Percentiles rank a stretch among this genome's conserved stretches.
phyloP scores from a whole-genome alignment of 768 basidiomycete species.

The Mycena filopes region DNA sequence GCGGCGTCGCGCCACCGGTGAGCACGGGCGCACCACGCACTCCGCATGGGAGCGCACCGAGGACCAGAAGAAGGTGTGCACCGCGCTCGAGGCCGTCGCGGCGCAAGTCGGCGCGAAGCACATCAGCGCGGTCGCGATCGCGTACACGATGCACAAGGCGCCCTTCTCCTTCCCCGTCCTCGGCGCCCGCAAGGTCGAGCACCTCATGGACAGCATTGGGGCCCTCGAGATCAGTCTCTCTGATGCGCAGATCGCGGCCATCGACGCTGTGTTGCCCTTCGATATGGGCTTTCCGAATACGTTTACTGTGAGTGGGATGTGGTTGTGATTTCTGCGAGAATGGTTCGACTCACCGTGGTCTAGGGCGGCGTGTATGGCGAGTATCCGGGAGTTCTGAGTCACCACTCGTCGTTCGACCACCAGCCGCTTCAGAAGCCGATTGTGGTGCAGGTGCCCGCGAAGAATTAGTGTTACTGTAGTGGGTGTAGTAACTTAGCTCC shows the following conservation, averaged over 20 bases:
- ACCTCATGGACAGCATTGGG: conserved; percentile 51
- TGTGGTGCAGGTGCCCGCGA: no score
- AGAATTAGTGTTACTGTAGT: no score
- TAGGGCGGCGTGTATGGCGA: neutral
- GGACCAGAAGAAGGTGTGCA: conserved; percentile 40
- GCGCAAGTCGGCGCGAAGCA: conserved; percentile 49
- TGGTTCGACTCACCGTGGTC: no score
- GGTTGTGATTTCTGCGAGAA: neutral
- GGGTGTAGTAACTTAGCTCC: no score
- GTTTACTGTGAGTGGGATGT: neutral
- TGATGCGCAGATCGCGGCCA: conserved; percentile 45
- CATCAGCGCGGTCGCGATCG: conserved; percentile 29
- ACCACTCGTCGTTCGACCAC: neutral
- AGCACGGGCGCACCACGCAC: conserved; percentile 48
- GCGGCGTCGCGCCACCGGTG: conserved; percentile 38
- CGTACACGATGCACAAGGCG: conserved; percentile 51
- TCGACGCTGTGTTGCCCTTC: conserved; percentile 49
- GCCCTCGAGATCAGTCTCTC: conserved; percentile 50
- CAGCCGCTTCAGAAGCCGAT: neutral
- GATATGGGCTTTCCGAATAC: conserved; percentile 39
- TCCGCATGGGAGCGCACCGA: conserved; percentile 45
- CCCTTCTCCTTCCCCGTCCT: conserved; percentile 54
- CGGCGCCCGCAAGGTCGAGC: conserved; percentile 53
- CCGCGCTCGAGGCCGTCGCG: conserved; percentile 51
- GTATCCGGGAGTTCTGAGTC: neutral